These are phyloP conservation scores for Teratosphaeria gauchensis DNA, from an alignment of 2,329 filamentous ascomycete species.

Conservation along the genomic window DNA sequence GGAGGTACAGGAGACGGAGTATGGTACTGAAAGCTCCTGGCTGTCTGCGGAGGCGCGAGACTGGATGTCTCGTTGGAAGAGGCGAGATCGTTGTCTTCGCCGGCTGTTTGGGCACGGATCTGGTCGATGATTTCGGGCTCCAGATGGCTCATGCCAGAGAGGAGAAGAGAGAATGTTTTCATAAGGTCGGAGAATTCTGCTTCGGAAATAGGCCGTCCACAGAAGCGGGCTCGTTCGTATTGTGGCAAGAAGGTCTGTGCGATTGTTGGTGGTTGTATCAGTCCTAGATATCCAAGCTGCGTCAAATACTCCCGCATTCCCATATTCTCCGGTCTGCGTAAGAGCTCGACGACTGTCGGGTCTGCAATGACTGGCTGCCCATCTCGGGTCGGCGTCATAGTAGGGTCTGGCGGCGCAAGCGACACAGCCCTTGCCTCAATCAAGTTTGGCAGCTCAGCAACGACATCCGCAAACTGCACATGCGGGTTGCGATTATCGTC, in stretches of 20 bases:
- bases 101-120: constrained; percentile 24
- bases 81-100: constrained; percentile 2
- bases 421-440: constrained; percentile 92
- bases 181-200: constrained; percentile 67
- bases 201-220: constrained; percentile 57
- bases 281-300: constrained; percentile 57
- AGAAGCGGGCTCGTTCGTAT: constrained; percentile 84
- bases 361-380: constrained; percentile 14
- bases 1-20: constrained; percentile 8
- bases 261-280: constrained; percentile 46
- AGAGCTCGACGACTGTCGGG: constrained; percentile 51
- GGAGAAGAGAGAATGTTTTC: constrained; percentile 70
- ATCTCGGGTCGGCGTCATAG: constrained; percentile 30
- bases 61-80: not conserved
- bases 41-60: not conserved
- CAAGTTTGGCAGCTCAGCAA: constrained; percentile 75
- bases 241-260: constrained; percentile 55
- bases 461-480: constrained; percentile 72
- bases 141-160: constrained; percentile 62
- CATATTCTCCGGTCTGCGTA: constrained; percentile 63
- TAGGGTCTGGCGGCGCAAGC: constrained; percentile 54
- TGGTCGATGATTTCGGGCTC: constrained; percentile 44
- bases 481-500: constrained; percentile 60
- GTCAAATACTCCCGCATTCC: constrained; percentile 69
- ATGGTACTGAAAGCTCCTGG: constrained; percentile 2